A percentile compares a stretch with the other conserved stretches of the same genome.
Evolutionary conservation across 768 basidiomycete species (phyloP).

Genomic region (Kwoniella sp.): DNA sequence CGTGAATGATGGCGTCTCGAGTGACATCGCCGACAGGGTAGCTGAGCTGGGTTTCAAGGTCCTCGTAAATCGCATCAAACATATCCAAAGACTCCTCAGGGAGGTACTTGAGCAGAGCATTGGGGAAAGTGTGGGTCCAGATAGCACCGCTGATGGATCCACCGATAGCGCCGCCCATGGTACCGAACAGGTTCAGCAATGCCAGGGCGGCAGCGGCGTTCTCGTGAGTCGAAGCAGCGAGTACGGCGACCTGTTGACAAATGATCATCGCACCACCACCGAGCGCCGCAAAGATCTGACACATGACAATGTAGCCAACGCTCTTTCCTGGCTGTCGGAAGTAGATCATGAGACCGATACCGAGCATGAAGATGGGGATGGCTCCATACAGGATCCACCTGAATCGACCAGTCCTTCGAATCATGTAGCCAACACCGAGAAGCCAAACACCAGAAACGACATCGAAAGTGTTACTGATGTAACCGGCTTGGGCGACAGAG

Average conservation of each 20-base stretch:
- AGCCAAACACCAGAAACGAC: slow-evolving; percentile 43
- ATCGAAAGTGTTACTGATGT: slow-evolving; percentile 37
- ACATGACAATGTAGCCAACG: slow-evolving; percentile 39
- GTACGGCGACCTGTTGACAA: slow-evolving; percentile 43
- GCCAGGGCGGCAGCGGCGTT: slow-evolving; percentile 32
- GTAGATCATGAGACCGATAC: slow-evolving; percentile 44
- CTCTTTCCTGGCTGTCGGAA: slow-evolving; percentile 32
- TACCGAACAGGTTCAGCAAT: slow-evolving; percentile 42
- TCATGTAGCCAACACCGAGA: slow-evolving; percentile 33
- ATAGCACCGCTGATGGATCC: slow-evolving; percentile 50
- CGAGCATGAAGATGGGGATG: slow-evolving; percentile 39
- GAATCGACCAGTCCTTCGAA: slow-evolving; percentile 40
- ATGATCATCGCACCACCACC: slow-evolving; percentile 38
- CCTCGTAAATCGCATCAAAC: slow-evolving; percentile 36
- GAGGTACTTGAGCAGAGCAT: slow-evolving; percentile 24
- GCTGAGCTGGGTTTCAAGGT: slow-evolving; percentile 35
- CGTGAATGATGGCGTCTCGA: slow-evolving; percentile 32
- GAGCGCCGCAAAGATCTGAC: slow-evolving; percentile 44
- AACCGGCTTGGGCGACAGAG: slow-evolving; percentile 39
- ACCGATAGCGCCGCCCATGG: slow-evolving; percentile 38
- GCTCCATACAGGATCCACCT: slow-evolving; percentile 30
- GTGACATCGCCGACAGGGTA: slow-evolving; percentile 36
- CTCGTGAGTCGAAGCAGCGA: slow-evolving; percentile 32
- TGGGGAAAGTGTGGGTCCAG: slow-evolving; percentile 49
- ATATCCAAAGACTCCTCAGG: slow-evolving; percentile 29